Base-by-base conservation (phyloP, 179 eudicot species). In the Beta corolliflora region DNA sequence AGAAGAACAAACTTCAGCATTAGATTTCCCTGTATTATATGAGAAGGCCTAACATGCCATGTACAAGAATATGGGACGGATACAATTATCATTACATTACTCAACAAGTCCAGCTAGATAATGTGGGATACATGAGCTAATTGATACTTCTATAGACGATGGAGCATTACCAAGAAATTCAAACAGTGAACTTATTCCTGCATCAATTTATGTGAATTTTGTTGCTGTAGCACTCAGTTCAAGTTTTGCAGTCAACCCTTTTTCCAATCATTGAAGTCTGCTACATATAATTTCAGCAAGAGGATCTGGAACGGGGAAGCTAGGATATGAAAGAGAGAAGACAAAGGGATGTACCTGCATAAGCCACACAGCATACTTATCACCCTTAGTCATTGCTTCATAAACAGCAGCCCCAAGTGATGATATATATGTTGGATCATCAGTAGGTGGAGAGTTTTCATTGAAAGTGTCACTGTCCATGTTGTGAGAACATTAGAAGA, bases 341-440 rank as follows among this genome's bases (percentile, higher is more conserved):
- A 16, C 50, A 52, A 69, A 55, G 54, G 56, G 85, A 81, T 88
- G 79, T 90, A 93, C 99, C 87, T 97, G 99, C 98, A 97, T 97
- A 75, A 97, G 92, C 99, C 99, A 97, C 79, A 97, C 94, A 46
- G 99, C 99, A 86, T 94, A 81, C 67, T 87, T 86, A 86, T 97
- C 93, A 78, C 91, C 99, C 86, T 85, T 87, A 31, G 91, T 81
- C 99, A 97, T 97, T 66, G 99, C 99, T 86, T 90, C 86, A 82
- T 90, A 97, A 60, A 97, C 95, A 75, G 98, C 93, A 79, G 97
- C 92, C 86, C 99, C 99, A 84, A 97, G 97, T 79, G 93, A 89
- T 21, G 97, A 92, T 83, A 97, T 97, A 81, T 92, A 97, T 77
- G 90, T 73, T 19, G 98, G 97, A 83, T 97, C 95, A 80, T 85